Base-by-base conservation (phyloP, 805 yeast genomes). In the Pichia californica region DNA sequence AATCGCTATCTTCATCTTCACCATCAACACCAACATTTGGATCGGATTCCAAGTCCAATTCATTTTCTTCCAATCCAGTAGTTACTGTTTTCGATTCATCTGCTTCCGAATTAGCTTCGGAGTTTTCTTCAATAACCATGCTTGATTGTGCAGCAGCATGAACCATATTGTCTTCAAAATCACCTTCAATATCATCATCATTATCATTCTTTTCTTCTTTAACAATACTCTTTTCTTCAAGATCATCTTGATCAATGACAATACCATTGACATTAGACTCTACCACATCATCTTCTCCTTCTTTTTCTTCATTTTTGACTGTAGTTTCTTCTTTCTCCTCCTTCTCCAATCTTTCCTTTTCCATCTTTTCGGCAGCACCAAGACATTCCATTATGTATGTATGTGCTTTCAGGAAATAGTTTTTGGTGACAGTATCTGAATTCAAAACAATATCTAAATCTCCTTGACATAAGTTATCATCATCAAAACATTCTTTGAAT, bases 371-470 rank as follows among this genome's bases (percentile, higher is more conserved):
- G 4, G 44, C 56, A 15, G 33, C 48, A 4, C 30, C 44, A 2
- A 56, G 44, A 40, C 63, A 61, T 25, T 55, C 58, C 14, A 56
- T 54, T 10, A 57, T 52, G 21, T 55, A 55, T 13, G 48, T 52
- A 25, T 52, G 53, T 42, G 60, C 57, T 40, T 56, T 53, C 11
- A 39, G 46, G 29, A 52, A 51, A 5, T 61, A 50, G 29, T 55
- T 59, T 27, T 50, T 49, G 5, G 57, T 46, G 8, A 55, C 41
- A 4, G 32, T 18, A 10, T 47, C 51, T 33, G 55, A 54, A 29
- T 57, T 54, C 38, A 63, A 49, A 7, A 54, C 58, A 20, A 46
- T 41, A 25, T 51, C 58, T 10, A 60, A 31, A 1, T 54, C 53
- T 13, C 62, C 63, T n/a, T 51, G 51, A n/a, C 56, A 43, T 8